A percentile compares a stretch with the other conserved stretches of the same genome.
These are phyloP conservation scores for Penicillium carneum DNA, from an alignment of 2,329 filamentous ascomycete genomes.

Conservation along the genomic window DNA sequence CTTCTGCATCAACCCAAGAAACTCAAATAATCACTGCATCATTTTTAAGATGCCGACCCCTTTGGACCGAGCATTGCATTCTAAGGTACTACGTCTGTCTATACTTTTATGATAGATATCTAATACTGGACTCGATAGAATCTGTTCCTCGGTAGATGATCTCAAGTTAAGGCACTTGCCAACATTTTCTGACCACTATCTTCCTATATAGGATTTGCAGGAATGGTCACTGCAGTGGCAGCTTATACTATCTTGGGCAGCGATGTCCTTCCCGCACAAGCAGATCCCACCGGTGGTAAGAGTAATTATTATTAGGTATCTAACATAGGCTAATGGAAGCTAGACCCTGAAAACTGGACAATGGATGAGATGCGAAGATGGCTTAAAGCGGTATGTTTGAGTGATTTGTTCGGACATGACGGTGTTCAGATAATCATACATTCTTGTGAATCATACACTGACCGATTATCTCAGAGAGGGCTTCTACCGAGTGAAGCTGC, in stretches of 20 bases:
- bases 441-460: conserved; percentile 6
- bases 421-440: background rate
- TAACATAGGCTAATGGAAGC: conserved; percentile 19
- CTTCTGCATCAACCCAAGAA: background rate
- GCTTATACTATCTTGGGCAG: conserved; percentile 85
- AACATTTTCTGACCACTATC: conserved; percentile 32
- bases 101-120: conserved; percentile 23
- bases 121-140: conserved; percentile 59
- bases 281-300: conserved; percentile 78
- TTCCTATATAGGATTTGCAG: conserved; percentile 72
- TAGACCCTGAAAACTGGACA: conserved; percentile 76
- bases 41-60: conserved; percentile 67
- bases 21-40: background rate
- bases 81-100: conserved; percentile 62
- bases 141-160: conserved; percentile 68
- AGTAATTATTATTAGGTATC: background rate
- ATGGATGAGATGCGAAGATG: conserved; percentile 79
- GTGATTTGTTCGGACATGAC: background rate
- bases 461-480: conserved; percentile 61
- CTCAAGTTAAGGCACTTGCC: background rate
- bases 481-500: conserved; percentile 67
- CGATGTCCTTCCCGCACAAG: conserved; percentile 77
- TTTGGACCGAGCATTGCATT: conserved; percentile 72
- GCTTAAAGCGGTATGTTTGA: conserved; percentile 74
- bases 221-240: conserved; percentile 79